Conservation (phyloP, 2,329 filamentous ascomycete genomes). For the Tolypocladium sp. region DNA sequence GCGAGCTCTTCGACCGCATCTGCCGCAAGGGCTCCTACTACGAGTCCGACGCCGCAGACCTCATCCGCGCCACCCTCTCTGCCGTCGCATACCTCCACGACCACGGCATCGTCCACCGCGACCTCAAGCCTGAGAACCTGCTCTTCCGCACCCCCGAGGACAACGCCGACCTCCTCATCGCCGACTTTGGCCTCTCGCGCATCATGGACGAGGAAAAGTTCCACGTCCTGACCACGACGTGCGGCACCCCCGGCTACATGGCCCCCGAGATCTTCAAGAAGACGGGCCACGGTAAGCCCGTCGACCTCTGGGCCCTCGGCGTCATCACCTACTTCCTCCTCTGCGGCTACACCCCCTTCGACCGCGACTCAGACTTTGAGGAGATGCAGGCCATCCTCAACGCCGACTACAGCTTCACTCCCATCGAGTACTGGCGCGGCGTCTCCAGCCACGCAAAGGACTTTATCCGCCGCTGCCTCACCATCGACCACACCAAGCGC, state of each 20-base stretch:
- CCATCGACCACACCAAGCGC: conserved; percentile 75
- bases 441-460: conserved; percentile 80
- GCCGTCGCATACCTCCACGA: conserved; percentile 98
- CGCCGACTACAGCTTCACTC: conserved; percentile 93
- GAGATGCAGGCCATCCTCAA: conserved; percentile 99
- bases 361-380: conserved; percentile 93
- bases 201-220: conserved; percentile 99
- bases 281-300: conserved; percentile 92
- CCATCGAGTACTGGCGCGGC: conserved; percentile 91
- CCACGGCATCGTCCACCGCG: conserved; percentile 95
- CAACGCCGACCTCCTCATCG: conserved; percentile 92
- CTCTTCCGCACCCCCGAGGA: conserved; percentile 96
- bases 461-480: conserved; percentile 87
- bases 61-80: conserved; percentile 88
- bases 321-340: conserved; percentile 98
- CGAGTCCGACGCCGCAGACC: conserved; percentile 90
- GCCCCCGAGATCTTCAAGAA: conserved; percentile 99
- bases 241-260: conserved; percentile 98
- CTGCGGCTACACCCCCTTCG: conserved; percentile 96
- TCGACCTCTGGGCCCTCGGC: conserved; percentile 96
- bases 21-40: conserved; percentile 98
- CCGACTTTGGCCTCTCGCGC: conserved; percentile 88
- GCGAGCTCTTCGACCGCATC: conserved; percentile 96
- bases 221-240: conserved; percentile 94
- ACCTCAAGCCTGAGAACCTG: conserved; percentile 94